Evolutionary conservation across 345 rosid species (phyloP).

Genomic region (Citrus sinensis): DVS_A1.0 CM039164.1:26641501-26642000

Average conservation of each 20-base stretch:
- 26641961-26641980: not conserved
- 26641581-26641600: no score
- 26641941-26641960: not conserved
- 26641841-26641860: conserved; percentile 79
- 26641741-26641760: conserved; percentile 42
- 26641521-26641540: not conserved
- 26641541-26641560: no score
- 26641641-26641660: not conserved
- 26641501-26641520: no score
- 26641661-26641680: not conserved
- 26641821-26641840: conserved; percentile 48
- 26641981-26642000: not conserved
- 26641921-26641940: conserved; percentile 2
- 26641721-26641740: conserved; percentile 47
- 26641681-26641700: not conserved
- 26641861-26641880: conserved; percentile 14
- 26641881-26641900: conserved; percentile 5
- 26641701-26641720: conserved; percentile 45
- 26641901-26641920: not conserved
- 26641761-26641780: conserved; percentile 53
- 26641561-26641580: not conserved
- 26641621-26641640: not conserved
- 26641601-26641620: not conserved
- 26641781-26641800: conserved; percentile 67
- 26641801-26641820: conserved; percentile 38